These are phyloP conservation scores for Ensete glaucum DNA, from an alignment of 176 grass and related monocot genomes.

Conservation along the genomic window DNA sequence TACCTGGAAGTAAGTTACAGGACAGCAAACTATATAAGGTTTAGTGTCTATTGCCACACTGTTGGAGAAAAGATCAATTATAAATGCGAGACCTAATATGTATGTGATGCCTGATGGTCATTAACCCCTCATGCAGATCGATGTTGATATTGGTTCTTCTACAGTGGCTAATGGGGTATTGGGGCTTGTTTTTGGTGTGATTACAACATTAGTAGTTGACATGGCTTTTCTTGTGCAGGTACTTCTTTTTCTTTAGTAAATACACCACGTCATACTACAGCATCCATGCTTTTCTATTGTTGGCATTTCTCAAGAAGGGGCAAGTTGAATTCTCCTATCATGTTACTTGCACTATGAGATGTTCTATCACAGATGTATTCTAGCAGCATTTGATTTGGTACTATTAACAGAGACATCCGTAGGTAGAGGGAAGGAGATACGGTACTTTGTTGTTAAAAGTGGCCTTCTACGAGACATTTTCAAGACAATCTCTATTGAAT, in stretches of 20 bases:
- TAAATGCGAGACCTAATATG: background rate
- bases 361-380: no score
- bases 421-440: no score
- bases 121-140: conserved; percentile 53
- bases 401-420: no score
- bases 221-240: conserved; percentile 99
- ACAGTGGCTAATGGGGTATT: conserved; percentile 96
- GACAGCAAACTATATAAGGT: background rate
- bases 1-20: conserved; percentile 65
- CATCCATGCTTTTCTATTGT: background rate
- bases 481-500: no score
- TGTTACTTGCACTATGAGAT: background rate
- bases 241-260: conserved; percentile 3
- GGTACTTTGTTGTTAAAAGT: no score
- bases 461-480: no score
- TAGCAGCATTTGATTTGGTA: no score
- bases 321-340: background rate
- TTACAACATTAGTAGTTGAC: conserved; percentile 88
- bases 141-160: conserved; percentile 95
- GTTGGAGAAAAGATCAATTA: background rate
- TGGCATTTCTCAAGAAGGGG: background rate
- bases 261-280: background rate
- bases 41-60: background rate
- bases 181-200: conserved; percentile 77
- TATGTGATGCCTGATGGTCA: conserved; percentile 20